Base-by-base conservation (phyloP, 768 basidiomycete genomes). In the Phylloporus scabripes region DNA sequence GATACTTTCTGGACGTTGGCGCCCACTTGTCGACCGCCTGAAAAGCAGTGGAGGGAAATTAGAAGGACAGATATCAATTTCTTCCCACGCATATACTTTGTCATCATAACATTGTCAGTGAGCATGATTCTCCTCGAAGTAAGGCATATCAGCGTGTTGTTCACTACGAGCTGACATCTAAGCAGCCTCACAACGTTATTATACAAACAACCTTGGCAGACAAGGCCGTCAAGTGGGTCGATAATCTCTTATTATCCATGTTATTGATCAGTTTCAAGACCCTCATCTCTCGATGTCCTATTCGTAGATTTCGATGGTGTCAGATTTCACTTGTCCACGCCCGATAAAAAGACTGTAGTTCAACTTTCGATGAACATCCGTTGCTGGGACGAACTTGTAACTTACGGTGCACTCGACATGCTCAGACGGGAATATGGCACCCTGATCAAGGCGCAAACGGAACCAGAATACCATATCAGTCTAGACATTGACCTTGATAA, bases 231-330 rank as follows among this genome's bases (percentile, higher is more conserved):
- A 95, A 92, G 95, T 94, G 64, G 60, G 81, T 57, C 23, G 20
- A 33, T 42, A 1, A 21, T 45, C 23, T n/a, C 44, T 26, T 37
- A 10, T 21, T 14, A 48, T 52, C 42, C 20, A 34, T 12, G 47
- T 45, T 23, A 42, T 38, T 56, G 51, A 60, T 63, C 40, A 60
- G 52, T 32, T 54, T 47, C 23, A 64, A 99, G 94, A 67, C 92
- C 95, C 12, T 82, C 87, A 6, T 83, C 87, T 26, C 75, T 97
- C 52, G 96, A 99, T 72, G 87, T 98, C 48, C 81, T 90, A 49
- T 99, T 99, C 60, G 96, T 98, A 46, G 96, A 99, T 71, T 99
- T 92, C 58, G 96, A 99, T 65, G 87, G 92, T 42, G 93, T 97
- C 46, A 82, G 92, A 38, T 99, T 97, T 72, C 94, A 87, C 67